A percentile compares a stretch with the other conserved stretches of the same genome.
Evolutionary conservation across 352 stramenopile species (phyloP).

Genomic region (Globisporangium parvum): DNA sequence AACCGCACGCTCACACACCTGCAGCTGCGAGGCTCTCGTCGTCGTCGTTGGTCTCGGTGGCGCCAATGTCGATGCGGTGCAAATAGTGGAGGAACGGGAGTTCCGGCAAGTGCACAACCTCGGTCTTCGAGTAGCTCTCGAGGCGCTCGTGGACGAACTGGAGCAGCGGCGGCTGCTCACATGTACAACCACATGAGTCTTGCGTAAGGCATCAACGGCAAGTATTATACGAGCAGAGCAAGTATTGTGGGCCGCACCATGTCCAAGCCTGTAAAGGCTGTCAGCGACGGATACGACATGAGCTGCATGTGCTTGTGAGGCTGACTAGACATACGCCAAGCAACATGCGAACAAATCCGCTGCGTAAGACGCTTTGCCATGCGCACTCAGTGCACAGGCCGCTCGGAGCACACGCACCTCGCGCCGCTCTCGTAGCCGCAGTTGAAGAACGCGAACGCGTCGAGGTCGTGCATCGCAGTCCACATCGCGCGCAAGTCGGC

Average conservation of each 20-base stretch:
- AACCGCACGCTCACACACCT: constrained; percentile 18
- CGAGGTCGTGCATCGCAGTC: constrained; percentile 60
- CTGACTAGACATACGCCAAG: constrained; percentile 28
- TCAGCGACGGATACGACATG: constrained; percentile 74
- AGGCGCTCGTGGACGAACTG: constrained; percentile 65
- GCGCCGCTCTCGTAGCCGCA: constrained; percentile 77
- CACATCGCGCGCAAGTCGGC: constrained; percentile 64
- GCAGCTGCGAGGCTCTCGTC: constrained; percentile 35
- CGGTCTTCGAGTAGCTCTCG: constrained; percentile 19
- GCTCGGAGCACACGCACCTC: constrained; percentile 25
- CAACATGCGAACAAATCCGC: background rate
- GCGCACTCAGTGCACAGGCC: background rate
- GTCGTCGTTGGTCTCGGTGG: constrained; percentile 7
- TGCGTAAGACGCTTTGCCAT: background rate
- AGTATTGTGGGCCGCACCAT: constrained; percentile 29
- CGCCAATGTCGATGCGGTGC: constrained; percentile 40
- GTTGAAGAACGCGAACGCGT: constrained; percentile 83
- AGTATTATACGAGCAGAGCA: background rate
- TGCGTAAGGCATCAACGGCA: background rate
- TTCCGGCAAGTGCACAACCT: constrained; percentile 49
- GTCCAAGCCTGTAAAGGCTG: constrained; percentile 44
- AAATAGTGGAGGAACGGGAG: constrained; percentile 75
- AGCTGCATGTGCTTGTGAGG: constrained; percentile 88
- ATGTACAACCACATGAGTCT: background rate
- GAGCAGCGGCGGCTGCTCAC: constrained; percentile 62